Evolutionary conservation across 2,329 filamentous ascomycete genomes (phyloP).

Genomic region (Neonectria faginata): DNA sequence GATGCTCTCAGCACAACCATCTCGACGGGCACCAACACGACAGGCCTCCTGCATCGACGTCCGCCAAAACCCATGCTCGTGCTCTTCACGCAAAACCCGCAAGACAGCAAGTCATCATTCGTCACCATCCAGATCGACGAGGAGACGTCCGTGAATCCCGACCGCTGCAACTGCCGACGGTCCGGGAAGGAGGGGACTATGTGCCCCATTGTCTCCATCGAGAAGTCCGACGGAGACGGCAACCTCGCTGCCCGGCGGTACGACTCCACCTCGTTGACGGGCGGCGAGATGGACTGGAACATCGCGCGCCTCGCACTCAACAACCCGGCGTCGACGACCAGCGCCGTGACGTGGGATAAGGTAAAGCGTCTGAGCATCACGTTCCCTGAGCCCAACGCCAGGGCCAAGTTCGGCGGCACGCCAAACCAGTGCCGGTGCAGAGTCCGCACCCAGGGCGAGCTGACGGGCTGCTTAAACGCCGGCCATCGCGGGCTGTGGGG

Average conservation of each 20-base stretch:
- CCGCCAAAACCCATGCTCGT: slow-evolving; percentile 52
- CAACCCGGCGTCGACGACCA: slow-evolving; percentile 40
- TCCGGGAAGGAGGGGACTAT: slow-evolving; percentile 41
- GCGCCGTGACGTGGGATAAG: slow-evolving; percentile 38
- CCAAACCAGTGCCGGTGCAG: slow-evolving; percentile 47
- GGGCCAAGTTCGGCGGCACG: slow-evolving; percentile 46
- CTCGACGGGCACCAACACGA: slow-evolving; percentile 43
- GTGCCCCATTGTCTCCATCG: slow-evolving; percentile 43
- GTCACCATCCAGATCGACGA: slow-evolving; percentile 50
- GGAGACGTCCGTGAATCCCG: slow-evolving; percentile 49
- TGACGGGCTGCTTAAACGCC: slow-evolving; percentile 41
- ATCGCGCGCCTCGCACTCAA: slow-evolving; percentile 47
- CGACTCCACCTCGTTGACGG: slow-evolving; percentile 32
- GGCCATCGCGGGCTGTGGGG: slow-evolving; percentile 47
- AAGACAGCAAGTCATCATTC: slow-evolving; percentile 42
- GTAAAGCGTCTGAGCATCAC: slow-evolving; percentile 49
- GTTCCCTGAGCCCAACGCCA: slow-evolving; percentile 39
- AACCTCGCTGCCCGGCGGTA: slow-evolving; percentile 46
- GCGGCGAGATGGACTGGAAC: slow-evolving; percentile 46
- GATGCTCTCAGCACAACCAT: slow-evolving; percentile 42
- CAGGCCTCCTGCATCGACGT: slow-evolving; percentile 47
- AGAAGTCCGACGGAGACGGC: slow-evolving; percentile 43
- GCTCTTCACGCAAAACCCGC: slow-evolving; percentile 46
- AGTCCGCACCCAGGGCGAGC: slow-evolving; percentile 38
- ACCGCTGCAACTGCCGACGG: slow-evolving; percentile 50